Evolutionary conservation across 805 yeast genomes (phyloP), one percentile per base, ranked within the genome.

Genomic region (Metschnikowia cerradonensis): DNA sequence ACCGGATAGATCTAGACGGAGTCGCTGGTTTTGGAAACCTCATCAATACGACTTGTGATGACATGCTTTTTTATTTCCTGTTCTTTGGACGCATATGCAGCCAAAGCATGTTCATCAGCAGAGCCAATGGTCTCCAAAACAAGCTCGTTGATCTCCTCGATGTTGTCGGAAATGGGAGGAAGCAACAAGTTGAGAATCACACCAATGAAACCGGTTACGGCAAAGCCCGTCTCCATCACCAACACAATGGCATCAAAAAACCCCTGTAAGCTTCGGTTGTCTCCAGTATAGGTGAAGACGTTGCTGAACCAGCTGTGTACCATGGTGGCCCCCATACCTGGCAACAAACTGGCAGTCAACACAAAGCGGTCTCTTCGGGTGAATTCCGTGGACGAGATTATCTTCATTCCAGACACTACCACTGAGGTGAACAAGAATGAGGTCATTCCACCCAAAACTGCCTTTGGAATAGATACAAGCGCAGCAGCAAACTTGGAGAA

Each of bases 401-500:
- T 83, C 53, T 82, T 78, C 47, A 86, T 66, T 55, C 91, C 91
- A 2, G 90, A 83, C 15, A 83, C 87, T 1, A 88, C 88, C 32
- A 86, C 91, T 3, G 90, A 80, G 32, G 87, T 78, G 75, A 86
- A 86, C 47, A 86, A 70, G 67, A 86, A 86, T 4, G 90, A 76
- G 26, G 84, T 85, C 96, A 90, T 88, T 57, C 96, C 96, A 56
- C 96, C 97, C 51, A 90, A 75, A 31, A 70, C 66, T 2, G 53
- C 48, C 33, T 46, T 40, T 33, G 55, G 55, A 35, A 52, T 52
- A 30, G 52, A 46, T 17, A 52, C 55, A 34, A 52, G 48, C 13
- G 55, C 55, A 14, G 47, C 55, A 4, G 55, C 52, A 31, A 52
- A 52, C 36, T 52, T 52, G 38, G 48, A 49, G 39, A 52, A 52